Conservation (phyloP, 805 yeast genomes). For the Yueomyces sp. region DNA sequence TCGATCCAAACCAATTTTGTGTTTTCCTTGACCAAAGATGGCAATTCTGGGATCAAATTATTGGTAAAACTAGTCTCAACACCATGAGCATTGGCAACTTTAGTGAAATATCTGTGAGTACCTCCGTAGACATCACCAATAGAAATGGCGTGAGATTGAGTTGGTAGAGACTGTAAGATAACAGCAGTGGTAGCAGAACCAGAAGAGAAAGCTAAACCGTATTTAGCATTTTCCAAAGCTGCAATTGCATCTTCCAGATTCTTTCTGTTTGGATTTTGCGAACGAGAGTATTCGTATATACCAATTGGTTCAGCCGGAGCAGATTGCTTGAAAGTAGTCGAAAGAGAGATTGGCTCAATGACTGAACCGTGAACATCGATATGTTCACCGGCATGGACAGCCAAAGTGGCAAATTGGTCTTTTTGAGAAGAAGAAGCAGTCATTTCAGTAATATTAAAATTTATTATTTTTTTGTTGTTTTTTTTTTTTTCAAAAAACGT, state of each 20-base stretch:
- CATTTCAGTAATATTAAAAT: constrained; percentile 5
- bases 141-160: constrained; percentile 61
- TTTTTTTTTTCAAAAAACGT: too few relatives aligned
- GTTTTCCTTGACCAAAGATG: constrained; percentile 39
- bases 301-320: constrained; percentile 72
- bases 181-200: constrained; percentile 79
- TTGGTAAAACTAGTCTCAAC: constrained; percentile 55
- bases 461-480: too few relatives aligned
- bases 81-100: constrained; percentile 72
- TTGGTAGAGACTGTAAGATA: constrained; percentile 58
- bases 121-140: constrained; percentile 88
- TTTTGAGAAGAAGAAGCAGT: constrained; percentile 10
- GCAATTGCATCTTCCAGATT: constrained; percentile 71
- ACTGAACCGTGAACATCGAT: constrained; percentile 76
- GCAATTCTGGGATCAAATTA: constrained; percentile 47
- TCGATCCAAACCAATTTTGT: constrained; percentile 80
- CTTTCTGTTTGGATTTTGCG: constrained; percentile 78
- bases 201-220: constrained; percentile 69
- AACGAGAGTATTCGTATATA: constrained; percentile 69
- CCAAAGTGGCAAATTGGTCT: constrained; percentile 56
- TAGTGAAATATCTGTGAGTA: constrained; percentile 79
- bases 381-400: constrained; percentile 75
- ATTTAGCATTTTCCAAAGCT: constrained; percentile 60
- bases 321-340: constrained; percentile 75
- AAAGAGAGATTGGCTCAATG: constrained; percentile 68